Evolutionary conservation across 176 grass and related monocot species (phyloP), one percentile per base, ranked within the genome.

Genomic region (Urochloa ruziziensis): DNA sequence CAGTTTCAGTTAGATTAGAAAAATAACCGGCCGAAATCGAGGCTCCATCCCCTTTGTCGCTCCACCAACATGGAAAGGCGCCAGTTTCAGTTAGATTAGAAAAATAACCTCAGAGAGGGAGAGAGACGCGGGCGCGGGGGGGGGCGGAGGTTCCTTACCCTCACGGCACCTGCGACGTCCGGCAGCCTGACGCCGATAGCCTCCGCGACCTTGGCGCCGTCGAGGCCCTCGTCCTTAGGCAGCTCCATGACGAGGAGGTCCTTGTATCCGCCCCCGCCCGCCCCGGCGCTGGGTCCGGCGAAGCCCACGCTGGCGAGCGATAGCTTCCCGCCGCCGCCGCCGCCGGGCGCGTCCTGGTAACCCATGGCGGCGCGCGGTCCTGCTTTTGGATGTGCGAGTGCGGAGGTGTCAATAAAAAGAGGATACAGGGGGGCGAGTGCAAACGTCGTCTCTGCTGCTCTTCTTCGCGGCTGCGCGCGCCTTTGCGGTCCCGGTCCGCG

Each of bases 181-280:
- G 88, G 88, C 18, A 90, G 34, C 15, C 79, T 53, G 67, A 88
- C n/a, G 18, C 79, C 75, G 19, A 90, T 46, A 24, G 77, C 11
- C 77, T 88, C 65, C 17, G 78, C 46, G 79, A 72, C 49, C 77
- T 90, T 86, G 66, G 37, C 74, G 59, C 30, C 67, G 67, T 90
- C 84, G 84, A 90, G 79, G 59, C 61, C 74, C 80, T 79, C 80
- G 59, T 86, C 88, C 73, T 47, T 78, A 49, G 83, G 88, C 35
- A 86, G 64, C 47, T 46, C 79, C 88, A 86, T 90, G 49, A 86
- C 79, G 32, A 90, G 67, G 58, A 90, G 79, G 19, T 90, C 88
- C 84, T 90, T 86, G 74, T 83, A 90, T 11, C 83, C 77, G 6
- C 73, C 79, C 19, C 65, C 65, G 21, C 11, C 30, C 7, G 24